These are phyloP conservation scores for Petunia hybrid DNA, from an alignment of 305 asterid species.

Conservation along the genomic window DNA sequence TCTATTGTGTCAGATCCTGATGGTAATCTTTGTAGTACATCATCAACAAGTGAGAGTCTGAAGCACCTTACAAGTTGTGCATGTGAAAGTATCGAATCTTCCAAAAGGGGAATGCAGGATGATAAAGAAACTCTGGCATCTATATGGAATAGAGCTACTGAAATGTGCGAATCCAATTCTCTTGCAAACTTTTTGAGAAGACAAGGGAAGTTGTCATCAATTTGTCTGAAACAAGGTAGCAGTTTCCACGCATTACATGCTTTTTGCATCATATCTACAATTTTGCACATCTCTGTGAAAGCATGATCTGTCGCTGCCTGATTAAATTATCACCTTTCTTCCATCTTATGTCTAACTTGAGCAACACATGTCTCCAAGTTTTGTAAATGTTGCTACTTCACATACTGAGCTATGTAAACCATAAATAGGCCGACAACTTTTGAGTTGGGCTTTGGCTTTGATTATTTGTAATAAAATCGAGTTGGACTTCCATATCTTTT, in stretches of 20 bases:
- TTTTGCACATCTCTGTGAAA: conserved; percentile 24
- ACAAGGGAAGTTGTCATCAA: conserved; percentile 69
- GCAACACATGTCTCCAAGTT: not conserved
- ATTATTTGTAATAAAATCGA: not conserved
- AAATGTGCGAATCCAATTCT: conserved; percentile 60
- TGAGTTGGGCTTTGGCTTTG: not conserved
- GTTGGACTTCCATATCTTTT: not conserved
- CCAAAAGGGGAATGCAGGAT: conserved; percentile 47
- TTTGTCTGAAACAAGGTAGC: conserved; percentile 66
- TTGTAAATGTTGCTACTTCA: not conserved
- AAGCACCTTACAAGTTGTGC: conserved; percentile 56
- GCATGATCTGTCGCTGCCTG: not conserved
- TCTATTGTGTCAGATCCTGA: conserved; percentile 46
- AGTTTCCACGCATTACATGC: not conserved
- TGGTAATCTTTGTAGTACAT: conserved; percentile 67
- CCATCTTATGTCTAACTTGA: not conserved
- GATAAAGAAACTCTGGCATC: conserved; percentile 55
- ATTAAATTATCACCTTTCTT: not conserved
- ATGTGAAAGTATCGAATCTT: conserved; percentile 47
- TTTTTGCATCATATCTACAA: not conserved
- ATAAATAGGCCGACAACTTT: not conserved
- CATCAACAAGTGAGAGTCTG: conserved; percentile 73
- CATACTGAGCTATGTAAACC: not conserved
- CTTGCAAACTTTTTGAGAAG: conserved; percentile 64
- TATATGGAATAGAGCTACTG: conserved; percentile 68